Evolutionary conservation across 495 filamentous ascomycete species (phyloP), one percentile per base, ranked within the genome.

Genomic region (Cryomyces minteri): DNA sequence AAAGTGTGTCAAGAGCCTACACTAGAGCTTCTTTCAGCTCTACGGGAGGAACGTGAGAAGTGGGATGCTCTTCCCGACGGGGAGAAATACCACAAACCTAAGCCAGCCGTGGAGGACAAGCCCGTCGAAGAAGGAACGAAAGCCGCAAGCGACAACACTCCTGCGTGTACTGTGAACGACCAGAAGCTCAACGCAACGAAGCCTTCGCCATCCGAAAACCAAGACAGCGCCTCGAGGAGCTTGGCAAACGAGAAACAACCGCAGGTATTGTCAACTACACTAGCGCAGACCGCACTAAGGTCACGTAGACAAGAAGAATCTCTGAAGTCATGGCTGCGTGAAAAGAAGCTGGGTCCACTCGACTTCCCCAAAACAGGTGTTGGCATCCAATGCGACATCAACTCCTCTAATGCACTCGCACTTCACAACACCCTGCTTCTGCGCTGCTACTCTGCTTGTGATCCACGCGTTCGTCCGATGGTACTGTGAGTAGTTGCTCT

Each of bases 341-440:
- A 41, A 58, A 66, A 52, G 66, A 72, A 47, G 55, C 60, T 32
- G 64, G 74, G 77, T 37, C 70, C 69, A 38, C 65, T 86, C 4
- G 80, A 84, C 49, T 84, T 83, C 39, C 79, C 81, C 5, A 81
- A 80, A 48, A 56, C 59, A 5, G 77, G 74, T 7, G 67, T 78
- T 30, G 82, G 82, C 12, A 76, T 85, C 9, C 79, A 80, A 57
- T 86, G 79, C 58, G 84, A 92, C 56, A 83, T 92, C 62, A 88
- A 85, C 52, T 90, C 90, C 51, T 77, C 79, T 0, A 84, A 87
- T 18, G 71, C 76, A 36, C 68, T 92, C 8, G 85, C 73, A 0
- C 56, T 90, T 5, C 78, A 86, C 51, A 92, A 90, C 61, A 88
- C 85, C 0, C 61, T 71, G 25, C 71, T 92, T 4, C 66, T 92